Base-by-base conservation (phyloP, 805 yeast species). In the Dipodascus albidus region DNA sequence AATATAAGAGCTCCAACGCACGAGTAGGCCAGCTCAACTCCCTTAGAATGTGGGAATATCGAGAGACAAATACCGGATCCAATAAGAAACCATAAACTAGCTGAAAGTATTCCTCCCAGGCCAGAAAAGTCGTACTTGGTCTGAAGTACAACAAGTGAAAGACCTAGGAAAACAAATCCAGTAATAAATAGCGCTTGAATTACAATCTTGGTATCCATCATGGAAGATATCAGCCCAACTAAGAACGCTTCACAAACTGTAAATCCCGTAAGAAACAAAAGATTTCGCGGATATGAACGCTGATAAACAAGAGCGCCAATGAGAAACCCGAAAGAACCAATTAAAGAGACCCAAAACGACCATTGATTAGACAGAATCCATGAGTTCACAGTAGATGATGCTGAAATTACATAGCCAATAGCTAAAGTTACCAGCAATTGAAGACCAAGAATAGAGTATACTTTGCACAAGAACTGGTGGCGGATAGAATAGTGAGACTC, bases 401-500 rank as follows among this genome's bases (percentile, higher is more conserved):
- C 61, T 41, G 74, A 68, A 48, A 85, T 74, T 20, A 77, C 57
- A 22, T 72, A 70, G 3, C 87, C 85, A 22, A 80, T 75, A 6
- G 75, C 68, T 21, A 83, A 74, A 0, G 96, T 87, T 24, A 73
- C 68, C 27, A 81, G 65, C 38, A 88, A 64, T 67, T 88, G 96
- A 3, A 76, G 68, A 11, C 81, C 67, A 50, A 88, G 73, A 49
- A 89, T 74, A 3, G 87, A 72, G 67, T 87, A 89, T 6, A 88
- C 96, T 63, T 85, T 85, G 55, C 89, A 76, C 59, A 86, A 71
- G 61, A 88, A 88, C 65, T 81, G 75, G 58, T 83, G 85, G 60
- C 96, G 79, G 42, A 88, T 74, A 15, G 84, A 80, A 51, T 86
- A 70, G 55, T 84, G 86, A 68, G 96, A 87, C 31, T 85, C 81